These are phyloP conservation scores for Erythrophleum ivorense DNA, from an alignment of 331 rosid species.

Conservation along the genomic window DNA sequence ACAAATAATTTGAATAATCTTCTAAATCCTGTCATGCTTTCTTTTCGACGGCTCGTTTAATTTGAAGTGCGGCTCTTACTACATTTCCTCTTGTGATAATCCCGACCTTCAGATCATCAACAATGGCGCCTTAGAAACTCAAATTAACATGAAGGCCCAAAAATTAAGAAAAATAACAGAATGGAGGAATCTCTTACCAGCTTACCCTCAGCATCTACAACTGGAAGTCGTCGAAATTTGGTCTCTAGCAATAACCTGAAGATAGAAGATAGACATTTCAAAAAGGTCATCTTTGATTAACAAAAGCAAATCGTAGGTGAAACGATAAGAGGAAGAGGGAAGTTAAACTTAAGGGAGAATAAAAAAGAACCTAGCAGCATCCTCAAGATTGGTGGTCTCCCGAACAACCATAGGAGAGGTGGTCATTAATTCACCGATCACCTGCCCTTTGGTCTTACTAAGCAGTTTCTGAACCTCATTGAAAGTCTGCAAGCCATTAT, in stretches of 20 bases:
- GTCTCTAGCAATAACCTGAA: slow-evolving; percentile 79
- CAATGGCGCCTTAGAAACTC: slow-evolving; percentile 35
- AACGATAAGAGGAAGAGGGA: neutral
- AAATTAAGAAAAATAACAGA: neutral
- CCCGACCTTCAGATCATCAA: slow-evolving; percentile 65
- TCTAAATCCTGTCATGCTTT: slow-evolving; percentile 43
- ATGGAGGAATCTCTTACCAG: slow-evolving; percentile 62
- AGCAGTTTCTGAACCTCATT: slow-evolving; percentile 87
- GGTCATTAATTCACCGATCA: slow-evolving; percentile 94
- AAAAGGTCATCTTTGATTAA: slow-evolving; percentile 35
- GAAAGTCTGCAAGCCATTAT: slow-evolving; percentile 70
- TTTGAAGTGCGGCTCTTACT: slow-evolving; percentile 89
- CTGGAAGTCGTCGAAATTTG: slow-evolving; percentile 95
- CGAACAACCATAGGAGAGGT: slow-evolving; percentile 85
- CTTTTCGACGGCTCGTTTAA: slow-evolving; percentile 60
- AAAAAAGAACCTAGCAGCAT: slow-evolving; percentile 80
- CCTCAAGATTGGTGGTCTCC: slow-evolving; percentile 91
- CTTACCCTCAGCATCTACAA: slow-evolving; percentile 86
- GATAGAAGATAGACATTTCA: slow-evolving; percentile 37
- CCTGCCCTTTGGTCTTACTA: slow-evolving; percentile 86
- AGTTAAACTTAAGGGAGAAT: slow-evolving; percentile 15
- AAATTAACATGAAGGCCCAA: neutral
- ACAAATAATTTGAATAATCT: slow-evolving; percentile 23
- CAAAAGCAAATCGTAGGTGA: slow-evolving; percentile 27
- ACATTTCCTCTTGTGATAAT: slow-evolving; percentile 96